Evolutionary conservation across 1,284 basidiomycete genomes (phyloP).

Genomic region (Ganoderma lingzhi): DNA sequence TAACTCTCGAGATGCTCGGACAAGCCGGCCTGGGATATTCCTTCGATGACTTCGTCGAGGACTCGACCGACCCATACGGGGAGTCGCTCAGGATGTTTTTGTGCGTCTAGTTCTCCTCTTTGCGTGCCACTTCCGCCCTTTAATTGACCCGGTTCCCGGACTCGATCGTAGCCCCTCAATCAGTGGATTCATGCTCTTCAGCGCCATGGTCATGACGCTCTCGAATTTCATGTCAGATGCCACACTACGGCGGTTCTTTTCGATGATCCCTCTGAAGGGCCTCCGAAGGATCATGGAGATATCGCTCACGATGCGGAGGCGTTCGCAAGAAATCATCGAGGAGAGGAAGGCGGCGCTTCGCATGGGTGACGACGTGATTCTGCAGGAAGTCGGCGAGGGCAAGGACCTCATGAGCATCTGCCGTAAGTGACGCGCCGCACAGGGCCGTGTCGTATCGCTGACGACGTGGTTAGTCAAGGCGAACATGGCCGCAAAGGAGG

Average conservation of each 20-base stretch:
- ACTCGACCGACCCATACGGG: conserved; percentile 30
- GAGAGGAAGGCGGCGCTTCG: conserved; percentile 29
- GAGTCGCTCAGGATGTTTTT: conserved; percentile 33
- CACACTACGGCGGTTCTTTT: not conserved
- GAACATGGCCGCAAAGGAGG: conserved; percentile 8
- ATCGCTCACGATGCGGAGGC: conserved; percentile 19
- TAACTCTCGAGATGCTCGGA: conserved; percentile 23
- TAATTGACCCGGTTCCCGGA: not conserved
- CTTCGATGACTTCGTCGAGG: conserved; percentile 18
- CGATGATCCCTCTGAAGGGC: not conserved
- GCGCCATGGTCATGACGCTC: not conserved
- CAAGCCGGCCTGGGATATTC: conserved; percentile 23
- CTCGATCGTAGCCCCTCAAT: not conserved
- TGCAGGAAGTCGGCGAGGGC: conserved; percentile 33
- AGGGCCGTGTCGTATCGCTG: not conserved
- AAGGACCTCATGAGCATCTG: conserved; percentile 42
- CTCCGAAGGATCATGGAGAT: conserved; percentile 11
- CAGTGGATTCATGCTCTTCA: not conserved
- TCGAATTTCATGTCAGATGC: not conserved
- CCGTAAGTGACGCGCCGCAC: conserved; percentile 26
- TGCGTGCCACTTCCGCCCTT: not conserved
- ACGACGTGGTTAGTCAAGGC: not conserved
- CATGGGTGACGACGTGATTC: conserved; percentile 33
- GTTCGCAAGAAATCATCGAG: conserved; percentile 19
- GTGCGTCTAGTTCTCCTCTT: conserved; percentile 25